Percentiles rank a stretch among this genome's conserved stretches.
These are phyloP conservation scores for Coffea eugenioides DNA, from an alignment of 257 asterid species.

Conservation along the genomic window DNA sequence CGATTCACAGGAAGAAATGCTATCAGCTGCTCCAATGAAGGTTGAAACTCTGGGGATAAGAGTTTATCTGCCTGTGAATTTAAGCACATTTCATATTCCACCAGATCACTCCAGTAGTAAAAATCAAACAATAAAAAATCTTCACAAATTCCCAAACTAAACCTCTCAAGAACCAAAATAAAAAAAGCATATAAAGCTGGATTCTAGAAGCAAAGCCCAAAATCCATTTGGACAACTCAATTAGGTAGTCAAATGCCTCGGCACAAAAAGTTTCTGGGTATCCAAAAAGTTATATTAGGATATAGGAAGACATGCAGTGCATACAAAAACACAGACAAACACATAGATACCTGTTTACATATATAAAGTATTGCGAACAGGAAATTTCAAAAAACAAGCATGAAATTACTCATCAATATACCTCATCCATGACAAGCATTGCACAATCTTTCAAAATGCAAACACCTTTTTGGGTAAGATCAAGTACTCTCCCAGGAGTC, in stretches of 20 bases:
- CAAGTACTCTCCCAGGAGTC: conserved; percentile 84
- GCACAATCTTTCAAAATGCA: conserved; percentile 54
- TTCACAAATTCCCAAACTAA: not conserved
- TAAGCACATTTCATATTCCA: no score
- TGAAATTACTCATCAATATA: no score
- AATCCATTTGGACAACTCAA: not conserved
- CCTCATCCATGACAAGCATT: conserved; percentile 83
- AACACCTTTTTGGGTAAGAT: conserved; percentile 63
- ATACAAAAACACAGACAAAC: no score
- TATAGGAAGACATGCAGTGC: no score
- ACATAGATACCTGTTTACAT: no score
- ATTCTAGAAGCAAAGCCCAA: not conserved
- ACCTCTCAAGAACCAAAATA: not conserved
- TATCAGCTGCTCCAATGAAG: conserved; percentile 66
- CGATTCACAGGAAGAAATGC: conserved; percentile 45
- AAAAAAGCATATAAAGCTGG: not conserved
- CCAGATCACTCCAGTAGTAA: no score
- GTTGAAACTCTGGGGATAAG: conserved; percentile 76
- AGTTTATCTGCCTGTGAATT: conserved; percentile 69
- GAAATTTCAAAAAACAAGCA: no score
- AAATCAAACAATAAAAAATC: no score
- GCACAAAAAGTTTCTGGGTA: no score
- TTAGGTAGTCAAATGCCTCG: not conserved
- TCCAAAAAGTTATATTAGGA: not conserved
- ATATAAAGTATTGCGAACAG: no score